Percentiles rank a stretch among this genome's conserved stretches.
These are phyloP conservation scores for Lachancea kluyveri DNA, from an alignment of 805 yeast species.

Conservation along the genomic window DNA sequence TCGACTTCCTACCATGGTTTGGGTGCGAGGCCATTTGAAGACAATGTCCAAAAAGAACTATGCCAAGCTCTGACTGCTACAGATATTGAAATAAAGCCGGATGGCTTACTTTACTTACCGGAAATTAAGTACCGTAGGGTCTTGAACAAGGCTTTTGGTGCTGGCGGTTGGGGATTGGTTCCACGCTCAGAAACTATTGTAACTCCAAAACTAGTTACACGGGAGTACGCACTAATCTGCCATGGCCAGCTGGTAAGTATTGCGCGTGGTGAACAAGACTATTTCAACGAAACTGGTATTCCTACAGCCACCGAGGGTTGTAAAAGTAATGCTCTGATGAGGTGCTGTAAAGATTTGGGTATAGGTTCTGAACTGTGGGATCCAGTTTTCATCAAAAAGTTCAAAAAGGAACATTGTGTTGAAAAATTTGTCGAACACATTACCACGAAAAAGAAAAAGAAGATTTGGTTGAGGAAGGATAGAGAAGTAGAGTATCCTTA, in stretches of 20 bases:
- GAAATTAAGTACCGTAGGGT: constrained; percentile 93
- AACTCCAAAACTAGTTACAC: constrained; percentile 66
- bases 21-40: constrained; percentile 70
- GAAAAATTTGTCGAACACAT: constrained; percentile 83
- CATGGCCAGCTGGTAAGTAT: constrained; percentile 84
- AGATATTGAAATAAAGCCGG: constrained; percentile 93
- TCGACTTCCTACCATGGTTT: constrained; percentile 80
- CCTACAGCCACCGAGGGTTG: constrained; percentile 98
- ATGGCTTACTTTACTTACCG: constrained; percentile 85
- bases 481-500: constrained; percentile 83
- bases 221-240: constrained; percentile 86
- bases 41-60: constrained; percentile 52
- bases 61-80: constrained; percentile 53
- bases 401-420: constrained; percentile 63
- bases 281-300: constrained; percentile 76
- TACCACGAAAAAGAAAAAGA: constrained; percentile 76
- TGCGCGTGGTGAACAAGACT: constrained; percentile 94
- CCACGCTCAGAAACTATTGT: constrained; percentile 84
- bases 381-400: constrained; percentile 74
- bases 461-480: constrained; percentile 86
- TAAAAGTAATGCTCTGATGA: constrained; percentile 92
- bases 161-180: constrained; percentile 98
- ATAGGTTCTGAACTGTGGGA: constrained; percentile 98
- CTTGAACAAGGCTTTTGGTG: constrained; percentile 87
- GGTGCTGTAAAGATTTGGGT: constrained; percentile 96